Conservation (phyloP, 768 basidiomycete species). For the Tricholoma sp. region DNA sequence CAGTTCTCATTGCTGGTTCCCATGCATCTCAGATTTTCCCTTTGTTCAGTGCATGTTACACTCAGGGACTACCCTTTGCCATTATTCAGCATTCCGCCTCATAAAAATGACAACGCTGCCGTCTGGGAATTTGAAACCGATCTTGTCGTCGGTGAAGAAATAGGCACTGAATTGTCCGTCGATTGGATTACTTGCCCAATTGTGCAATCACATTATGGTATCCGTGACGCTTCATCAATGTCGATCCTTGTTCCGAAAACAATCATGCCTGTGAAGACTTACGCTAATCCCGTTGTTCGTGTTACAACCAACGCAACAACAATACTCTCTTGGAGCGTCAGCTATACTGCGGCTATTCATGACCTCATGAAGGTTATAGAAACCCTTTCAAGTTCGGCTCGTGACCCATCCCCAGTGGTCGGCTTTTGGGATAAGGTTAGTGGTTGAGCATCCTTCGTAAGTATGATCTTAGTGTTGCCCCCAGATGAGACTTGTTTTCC, state of each 20-base stretch:
- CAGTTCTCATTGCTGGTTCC: slow-evolving; percentile 82
- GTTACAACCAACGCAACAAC: slow-evolving; percentile 63
- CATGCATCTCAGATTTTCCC: slow-evolving; percentile 66
- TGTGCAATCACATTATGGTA: slow-evolving; percentile 48
- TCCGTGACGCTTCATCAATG: slow-evolving; percentile 47
- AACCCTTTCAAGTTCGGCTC: slow-evolving; percentile 67
- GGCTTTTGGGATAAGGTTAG: slow-evolving; percentile 96
- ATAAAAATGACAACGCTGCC: slow-evolving; percentile 29
- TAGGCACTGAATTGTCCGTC: slow-evolving; percentile 60
- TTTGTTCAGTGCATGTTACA: slow-evolving; percentile 53
- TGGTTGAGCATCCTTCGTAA: slow-evolving; percentile 1
- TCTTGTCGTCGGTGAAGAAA: slow-evolving; percentile 84
- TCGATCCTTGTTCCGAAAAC: slow-evolving; percentile 76
- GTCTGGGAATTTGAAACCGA: slow-evolving; percentile 69
- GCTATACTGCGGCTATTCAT: slow-evolving; percentile 80
- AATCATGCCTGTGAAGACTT: slow-evolving; percentile 93
- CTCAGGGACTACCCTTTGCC: slow-evolving; percentile 90
- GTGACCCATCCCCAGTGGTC: slow-evolving; percentile 75
- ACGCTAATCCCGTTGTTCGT: slow-evolving; percentile 68
- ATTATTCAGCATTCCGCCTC: slow-evolving; percentile 64
- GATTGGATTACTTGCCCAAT: slow-evolving; percentile 70
- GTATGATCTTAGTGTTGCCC: slow-evolving; percentile 2
- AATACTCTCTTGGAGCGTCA: slow-evolving; percentile 84
- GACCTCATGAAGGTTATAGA: slow-evolving; percentile 84
- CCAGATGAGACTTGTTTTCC: slow-evolving; percentile 72